These are phyloP conservation scores for Penicillium capsulatum DNA, from an alignment of 2,329 filamentous ascomycete species.

Conservation along the genomic window DNA sequence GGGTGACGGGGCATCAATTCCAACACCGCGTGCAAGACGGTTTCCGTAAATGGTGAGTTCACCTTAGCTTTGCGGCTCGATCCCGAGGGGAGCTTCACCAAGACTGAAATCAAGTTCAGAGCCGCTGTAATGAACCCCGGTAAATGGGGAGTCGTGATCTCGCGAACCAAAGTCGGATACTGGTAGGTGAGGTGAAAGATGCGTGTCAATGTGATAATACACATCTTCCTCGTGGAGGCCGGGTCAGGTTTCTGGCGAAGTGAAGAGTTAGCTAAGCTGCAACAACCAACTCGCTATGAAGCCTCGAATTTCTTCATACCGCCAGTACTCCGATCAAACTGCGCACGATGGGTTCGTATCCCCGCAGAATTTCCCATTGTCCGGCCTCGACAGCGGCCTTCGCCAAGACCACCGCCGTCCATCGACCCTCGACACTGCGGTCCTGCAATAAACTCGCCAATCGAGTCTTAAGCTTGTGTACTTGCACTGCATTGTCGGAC, in stretches of 20 bases:
- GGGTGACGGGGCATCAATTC: conserved; percentile 74
- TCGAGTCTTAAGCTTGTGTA: conserved; percentile 78
- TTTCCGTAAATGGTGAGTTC: conserved; percentile 56
- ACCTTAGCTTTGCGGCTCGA: conserved; percentile 34
- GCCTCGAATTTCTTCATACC: too few relatives aligned
- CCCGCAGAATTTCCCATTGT: conserved; percentile 75
- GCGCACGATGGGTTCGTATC: conserved; percentile 69
- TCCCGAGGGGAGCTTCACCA: conserved; percentile 37
- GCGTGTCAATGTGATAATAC: conserved; percentile 70
- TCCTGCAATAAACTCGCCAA: conserved; percentile 75
- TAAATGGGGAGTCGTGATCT: conserved; percentile 80
- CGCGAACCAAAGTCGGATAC: conserved; percentile 76
- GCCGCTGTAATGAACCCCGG: conserved; percentile 70
- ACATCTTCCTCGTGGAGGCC: conserved; percentile 67
- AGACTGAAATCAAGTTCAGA: conserved; percentile 58
- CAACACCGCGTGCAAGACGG: conserved; percentile 66
- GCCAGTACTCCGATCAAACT: conserved; percentile 70
- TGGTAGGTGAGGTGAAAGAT: conserved; percentile 80
- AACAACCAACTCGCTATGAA: too few relatives aligned
- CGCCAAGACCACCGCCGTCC: conserved; percentile 70
- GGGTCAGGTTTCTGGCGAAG: conserved; percentile 73
- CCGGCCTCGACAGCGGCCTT: conserved; percentile 79
- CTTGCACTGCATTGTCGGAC: conserved; percentile 63
- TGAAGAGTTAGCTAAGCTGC: too few relatives aligned
- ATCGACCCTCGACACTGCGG: conserved; percentile 67